Evolutionary conservation across 108 stramenopile genomes (phyloP).

Genomic region (Fragilaria radians): DNA sequence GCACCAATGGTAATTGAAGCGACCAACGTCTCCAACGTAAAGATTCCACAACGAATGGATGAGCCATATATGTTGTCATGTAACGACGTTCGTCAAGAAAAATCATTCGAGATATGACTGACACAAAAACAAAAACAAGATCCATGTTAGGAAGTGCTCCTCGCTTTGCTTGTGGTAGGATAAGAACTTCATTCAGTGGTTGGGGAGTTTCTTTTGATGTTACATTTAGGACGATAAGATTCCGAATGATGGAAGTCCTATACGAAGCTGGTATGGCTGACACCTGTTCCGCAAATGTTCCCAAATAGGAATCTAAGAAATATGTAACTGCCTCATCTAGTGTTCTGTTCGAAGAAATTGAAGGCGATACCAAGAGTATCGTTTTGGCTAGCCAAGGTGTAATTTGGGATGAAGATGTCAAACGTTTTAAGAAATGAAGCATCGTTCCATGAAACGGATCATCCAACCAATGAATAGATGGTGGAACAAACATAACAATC

Average conservation of each 20-base stretch:
- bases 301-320: conserved; percentile 38
- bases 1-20: conserved; percentile 8
- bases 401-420: conserved; percentile 32
- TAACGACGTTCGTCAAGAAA: conserved; percentile 1
- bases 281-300: conserved; percentile 4
- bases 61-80: conserved; percentile 1
- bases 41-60: conserved; percentile 9
- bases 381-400: conserved; percentile 78
- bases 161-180: conserved; percentile 64
- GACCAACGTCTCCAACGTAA: not conserved
- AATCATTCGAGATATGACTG: conserved; percentile 2
- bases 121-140: conserved; percentile 58
- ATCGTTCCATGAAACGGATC: conserved; percentile 44
- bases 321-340: conserved; percentile 24
- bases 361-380: conserved; percentile 59
- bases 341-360: not conserved
- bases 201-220: not conserved
- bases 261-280: conserved; percentile 41
- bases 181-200: conserved; percentile 17
- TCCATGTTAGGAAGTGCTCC: conserved; percentile 81
- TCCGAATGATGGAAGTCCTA: conserved; percentile 50
- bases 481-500: conserved; percentile 59
- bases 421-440: conserved; percentile 36
- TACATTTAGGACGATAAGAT: conserved; percentile 52
- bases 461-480: conserved; percentile 32